Evolutionary conservation across 2,329 filamentous ascomycete species (phyloP).

Genomic region (Phaeosphaeriaceae sp.): DNA sequence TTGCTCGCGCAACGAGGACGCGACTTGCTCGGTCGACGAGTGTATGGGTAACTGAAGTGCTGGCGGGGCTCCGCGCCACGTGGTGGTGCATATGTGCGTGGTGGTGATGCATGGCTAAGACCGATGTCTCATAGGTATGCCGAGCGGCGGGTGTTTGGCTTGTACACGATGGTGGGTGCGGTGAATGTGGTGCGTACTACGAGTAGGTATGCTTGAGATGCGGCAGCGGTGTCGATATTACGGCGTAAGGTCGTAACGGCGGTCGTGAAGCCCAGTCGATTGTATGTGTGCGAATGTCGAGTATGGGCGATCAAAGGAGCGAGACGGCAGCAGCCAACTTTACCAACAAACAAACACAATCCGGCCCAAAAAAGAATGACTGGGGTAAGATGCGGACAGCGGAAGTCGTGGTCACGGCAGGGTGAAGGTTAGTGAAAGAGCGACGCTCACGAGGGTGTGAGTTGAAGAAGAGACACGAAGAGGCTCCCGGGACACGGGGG

Average conservation of each 20-base stretch:
- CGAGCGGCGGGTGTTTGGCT: not conserved
- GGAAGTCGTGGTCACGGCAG: slow-evolving; percentile 22
- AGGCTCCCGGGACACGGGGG: slow-evolving; percentile 34
- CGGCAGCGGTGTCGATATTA: slow-evolving; percentile 33
- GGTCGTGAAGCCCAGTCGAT: slow-evolving; percentile 31
- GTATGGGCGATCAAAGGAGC: slow-evolving; percentile 24
- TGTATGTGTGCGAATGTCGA: slow-evolving; percentile 14
- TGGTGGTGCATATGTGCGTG: slow-evolving; percentile 42
- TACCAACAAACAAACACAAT: slow-evolving; percentile 27
- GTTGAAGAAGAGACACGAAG: slow-evolving; percentile 34
- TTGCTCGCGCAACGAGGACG: slow-evolving; percentile 37
- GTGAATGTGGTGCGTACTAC: not conserved
- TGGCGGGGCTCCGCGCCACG: slow-evolving; percentile 27
- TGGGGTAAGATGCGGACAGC: slow-evolving; percentile 46
- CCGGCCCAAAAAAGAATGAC: slow-evolving; percentile 49
- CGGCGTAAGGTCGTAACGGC: slow-evolving; percentile 47
- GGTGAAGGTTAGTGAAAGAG: slow-evolving; percentile 37
- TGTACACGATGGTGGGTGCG: slow-evolving; percentile 1
- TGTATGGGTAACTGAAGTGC: slow-evolving; percentile 28
- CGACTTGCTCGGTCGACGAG: slow-evolving; percentile 33
- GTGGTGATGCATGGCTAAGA: slow-evolving; percentile 39
- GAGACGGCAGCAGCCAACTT: slow-evolving; percentile 14
- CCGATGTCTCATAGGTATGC: slow-evolving; percentile 25
- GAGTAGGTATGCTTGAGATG: slow-evolving; percentile 7
- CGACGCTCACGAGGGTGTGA: slow-evolving; percentile 42